phyloP scores from a whole-genome alignment of 2,329 filamentous ascomycete species.

The Aureobasidium sp. region DNA sequence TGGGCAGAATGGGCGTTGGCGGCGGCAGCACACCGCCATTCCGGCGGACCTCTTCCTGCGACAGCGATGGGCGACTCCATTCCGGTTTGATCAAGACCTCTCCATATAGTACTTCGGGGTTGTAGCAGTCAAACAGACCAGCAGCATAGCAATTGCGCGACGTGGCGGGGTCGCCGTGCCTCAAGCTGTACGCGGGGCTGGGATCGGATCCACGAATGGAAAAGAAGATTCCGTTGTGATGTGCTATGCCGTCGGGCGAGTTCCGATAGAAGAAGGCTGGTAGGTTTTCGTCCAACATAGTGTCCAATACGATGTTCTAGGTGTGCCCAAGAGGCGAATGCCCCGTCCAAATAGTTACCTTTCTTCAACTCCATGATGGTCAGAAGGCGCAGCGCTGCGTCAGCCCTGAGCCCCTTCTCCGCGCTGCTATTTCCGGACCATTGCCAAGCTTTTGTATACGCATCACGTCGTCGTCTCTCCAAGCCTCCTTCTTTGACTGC shows the following conservation, averaged over 20 bases:
- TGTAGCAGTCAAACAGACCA: slow-evolving; percentile 74
- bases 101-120: slow-evolving; percentile 72
- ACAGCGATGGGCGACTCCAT: slow-evolving; percentile 75
- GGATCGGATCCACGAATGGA: slow-evolving; percentile 74
- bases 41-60: slow-evolving; percentile 66
- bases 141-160: slow-evolving; percentile 79
- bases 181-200: slow-evolving; percentile 68
- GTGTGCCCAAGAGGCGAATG: neutral
- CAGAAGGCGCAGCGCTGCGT: slow-evolving; percentile 2
- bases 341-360: slow-evolving; percentile 2
- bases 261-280: slow-evolving; percentile 58
- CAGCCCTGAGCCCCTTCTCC: slow-evolving; percentile 4
- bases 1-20: slow-evolving; percentile 65
- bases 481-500: neutral
- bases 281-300: slow-evolving; percentile 90
- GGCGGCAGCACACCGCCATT: slow-evolving; percentile 57
- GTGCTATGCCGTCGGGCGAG: slow-evolving; percentile 38
- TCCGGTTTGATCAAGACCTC: slow-evolving; percentile 78
- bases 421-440: neutral
- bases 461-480: neutral
- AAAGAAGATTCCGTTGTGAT: slow-evolving; percentile 47
- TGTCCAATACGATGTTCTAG: slow-evolving; percentile 2
- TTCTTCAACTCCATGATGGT: neutral
- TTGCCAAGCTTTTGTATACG: neutral
- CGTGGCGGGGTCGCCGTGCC: slow-evolving; percentile 60